Base-by-base conservation (phyloP, 495 filamentous ascomycete species). In the Hypoxylon fragiforme region DNA sequence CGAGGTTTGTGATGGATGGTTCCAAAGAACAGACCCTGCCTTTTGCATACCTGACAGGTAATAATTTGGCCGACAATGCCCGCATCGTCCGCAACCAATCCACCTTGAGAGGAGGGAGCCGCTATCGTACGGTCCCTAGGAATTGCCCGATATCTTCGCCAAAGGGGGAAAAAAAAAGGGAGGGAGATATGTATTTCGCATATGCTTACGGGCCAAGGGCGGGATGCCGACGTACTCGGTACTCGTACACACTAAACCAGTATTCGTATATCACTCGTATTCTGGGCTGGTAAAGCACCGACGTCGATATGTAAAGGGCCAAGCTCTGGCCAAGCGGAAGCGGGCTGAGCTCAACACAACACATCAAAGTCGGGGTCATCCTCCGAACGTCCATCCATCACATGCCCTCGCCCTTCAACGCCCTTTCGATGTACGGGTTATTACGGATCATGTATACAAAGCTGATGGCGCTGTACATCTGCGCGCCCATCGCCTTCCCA, bases 41-140 rank as follows among this genome's bases (percentile, higher is more conserved):
- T 36, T 24, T 47, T 26, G 35, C 36, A 24, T 43, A 30, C 34
- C 21, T 48, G 30, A 45, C 28, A 28, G 16, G 30, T 34, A 11
- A 37, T 14, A 39, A 61, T 55, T 51, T 51, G 51, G 45, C 46
- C 57, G 57, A 55, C 42, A 43, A 42, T 61, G 57, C 34, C 57
- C 46, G 57, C 43, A 43, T 30, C 40, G 3, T 38, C 45, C 24
- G 40, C 44, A 15, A 37, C 44, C 43, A 48, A 28, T 19, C 38
- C 18, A 16, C 32, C 34, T 49, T 28, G 35, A 41, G 44, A 36
- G 34, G 24, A 37, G 31, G 50, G 40, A 59, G 31, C 42, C 37
- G 45, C 45, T 24, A 46, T 54, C 16, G 45, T 44, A 41, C 31
- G n/a, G 30, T 61, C 50, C 40, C 47, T 39, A 56, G 57, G 46